Percentiles rank a stretch among this genome's conserved stretches.
Conservation (phyloP, 331 rosid genomes). For the Ulmus americana region DNA sequence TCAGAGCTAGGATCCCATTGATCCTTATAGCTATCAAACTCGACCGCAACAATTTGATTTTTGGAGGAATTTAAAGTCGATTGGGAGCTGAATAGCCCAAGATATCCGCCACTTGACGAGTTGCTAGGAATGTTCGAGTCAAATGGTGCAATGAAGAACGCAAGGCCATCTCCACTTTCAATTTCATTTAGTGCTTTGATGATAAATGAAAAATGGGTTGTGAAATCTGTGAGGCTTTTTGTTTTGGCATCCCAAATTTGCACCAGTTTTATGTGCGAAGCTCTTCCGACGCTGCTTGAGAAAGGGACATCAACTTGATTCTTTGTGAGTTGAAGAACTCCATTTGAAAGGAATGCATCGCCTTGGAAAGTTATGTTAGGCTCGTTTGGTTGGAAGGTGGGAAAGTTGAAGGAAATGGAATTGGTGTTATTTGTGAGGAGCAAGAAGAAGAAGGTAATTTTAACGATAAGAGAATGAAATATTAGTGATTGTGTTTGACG, state of each 20-base stretch:
- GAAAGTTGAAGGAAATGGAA: conserved; percentile 35
- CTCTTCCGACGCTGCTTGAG: conserved; percentile 35
- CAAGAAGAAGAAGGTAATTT: neutral
- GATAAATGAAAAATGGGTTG: no score
- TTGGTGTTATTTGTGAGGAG: conserved; percentile 13
- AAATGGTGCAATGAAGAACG: conserved; percentile 44
- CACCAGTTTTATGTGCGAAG: conserved; percentile 31
- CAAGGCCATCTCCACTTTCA: conserved; percentile 35
- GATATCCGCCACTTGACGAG: conserved; percentile 43
- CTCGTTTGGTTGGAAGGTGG: conserved; percentile 25
- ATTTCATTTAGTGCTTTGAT: conserved; percentile 11
- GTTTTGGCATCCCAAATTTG: conserved; percentile 37
- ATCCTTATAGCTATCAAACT: conserved; percentile 36
- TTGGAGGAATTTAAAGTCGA: conserved; percentile 21
- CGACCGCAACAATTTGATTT: conserved; percentile 47
- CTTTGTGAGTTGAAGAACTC: conserved; percentile 41
- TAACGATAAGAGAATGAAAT: neutral
- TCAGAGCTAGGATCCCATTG: conserved; percentile 40
- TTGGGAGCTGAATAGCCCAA: conserved; percentile 33
- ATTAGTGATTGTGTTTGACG: no score
- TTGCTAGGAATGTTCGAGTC: conserved; percentile 28
- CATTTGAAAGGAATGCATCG: conserved; percentile 34
- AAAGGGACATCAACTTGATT: conserved; percentile 32
- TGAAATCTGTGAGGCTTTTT: conserved; percentile 30
- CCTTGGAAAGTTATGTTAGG: conserved; percentile 25